Conservation (phyloP, 495 filamentous ascomycete species). For the Astrothelium macrocarpum region DNA sequence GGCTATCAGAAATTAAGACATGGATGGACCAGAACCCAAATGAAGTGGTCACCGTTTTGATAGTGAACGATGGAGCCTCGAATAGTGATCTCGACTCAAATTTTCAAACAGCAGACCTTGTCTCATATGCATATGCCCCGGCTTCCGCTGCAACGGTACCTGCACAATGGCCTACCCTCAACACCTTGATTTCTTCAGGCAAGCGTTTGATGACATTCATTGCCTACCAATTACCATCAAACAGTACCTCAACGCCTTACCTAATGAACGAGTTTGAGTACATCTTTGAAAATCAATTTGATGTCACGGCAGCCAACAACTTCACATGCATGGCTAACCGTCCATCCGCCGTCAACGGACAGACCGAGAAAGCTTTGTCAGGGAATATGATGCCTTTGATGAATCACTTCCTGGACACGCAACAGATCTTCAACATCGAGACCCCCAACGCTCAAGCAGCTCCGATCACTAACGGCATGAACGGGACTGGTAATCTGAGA, state of each 20-base stretch:
- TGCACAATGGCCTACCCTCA: conserved; percentile 30
- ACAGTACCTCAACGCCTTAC: conserved; percentile 24
- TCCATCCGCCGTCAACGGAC: conserved; percentile 18
- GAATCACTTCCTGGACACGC: conserved; percentile 33
- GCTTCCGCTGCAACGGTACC: conserved; percentile 10
- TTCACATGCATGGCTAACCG: conserved; percentile 28
- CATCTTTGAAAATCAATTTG: conserved; percentile 34
- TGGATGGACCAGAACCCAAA: conserved; percentile 33
- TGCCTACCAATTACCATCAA: conserved; percentile 15
- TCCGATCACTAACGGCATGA: conserved; percentile 20
- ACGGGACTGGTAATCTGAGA: conserved; percentile 24
- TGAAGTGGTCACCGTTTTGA: conserved; percentile 34
- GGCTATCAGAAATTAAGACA: conserved; percentile 26
- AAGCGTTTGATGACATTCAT: conserved; percentile 33
- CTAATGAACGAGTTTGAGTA: conserved; percentile 33
- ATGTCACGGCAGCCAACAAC: conserved; percentile 21
- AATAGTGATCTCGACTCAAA: conserved; percentile 15
- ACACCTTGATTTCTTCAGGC: conserved; percentile 25
- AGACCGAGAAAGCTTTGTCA: conserved; percentile 17
- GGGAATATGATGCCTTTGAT: conserved; percentile 29
- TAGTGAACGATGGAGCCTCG: conserved; percentile 28
- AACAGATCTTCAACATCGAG: conserved; percentile 22
- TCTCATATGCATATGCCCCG: conserved; percentile 24
- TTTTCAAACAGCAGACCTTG: conserved; percentile 27
- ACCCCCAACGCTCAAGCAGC: conserved; percentile 10